A percentile compares a stretch with the other conserved stretches of the same genome.
Evolutionary conservation across 2,329 filamentous ascomycete genomes (phyloP).

Genomic region (Xenosphaeropsis pyriputrescens): DNA sequence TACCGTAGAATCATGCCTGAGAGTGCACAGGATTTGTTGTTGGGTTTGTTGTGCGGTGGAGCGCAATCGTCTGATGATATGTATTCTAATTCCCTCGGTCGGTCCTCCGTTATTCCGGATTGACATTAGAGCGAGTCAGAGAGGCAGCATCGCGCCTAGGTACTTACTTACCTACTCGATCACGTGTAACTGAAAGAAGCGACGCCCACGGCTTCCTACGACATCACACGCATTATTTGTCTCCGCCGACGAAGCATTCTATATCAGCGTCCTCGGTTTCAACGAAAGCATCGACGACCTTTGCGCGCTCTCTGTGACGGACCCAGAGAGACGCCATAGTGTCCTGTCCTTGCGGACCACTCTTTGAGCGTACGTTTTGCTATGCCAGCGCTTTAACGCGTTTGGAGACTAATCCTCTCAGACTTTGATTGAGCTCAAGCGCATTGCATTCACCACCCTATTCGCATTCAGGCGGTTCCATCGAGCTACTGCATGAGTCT

Average conservation of each 20-base stretch:
- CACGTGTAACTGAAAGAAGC: no score
- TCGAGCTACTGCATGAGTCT: conserved; percentile 8
- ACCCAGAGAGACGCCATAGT: conserved; percentile 16
- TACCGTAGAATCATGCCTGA: no score
- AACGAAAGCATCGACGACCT: conserved; percentile 14
- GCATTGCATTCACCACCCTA: conserved; percentile 10
- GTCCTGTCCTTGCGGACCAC: conserved; percentile 16
- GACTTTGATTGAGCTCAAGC: conserved; percentile 9
- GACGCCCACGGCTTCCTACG: no score
- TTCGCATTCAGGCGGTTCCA: conserved; percentile 5
- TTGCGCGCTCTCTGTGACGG: conserved; percentile 16
- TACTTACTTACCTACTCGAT: no score
- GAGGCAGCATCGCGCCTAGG: no score
- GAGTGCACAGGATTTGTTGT: no score
- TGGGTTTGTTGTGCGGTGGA: no score
- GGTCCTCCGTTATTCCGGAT: no score
- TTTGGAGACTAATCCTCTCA: conserved; percentile 14
- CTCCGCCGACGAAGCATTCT: conserved; percentile 6
- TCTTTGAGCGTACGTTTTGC: conserved; percentile 3
- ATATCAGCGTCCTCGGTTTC: conserved; percentile 6
- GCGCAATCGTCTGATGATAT: no score
- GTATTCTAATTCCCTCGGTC: no score
- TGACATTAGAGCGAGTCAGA: no score
- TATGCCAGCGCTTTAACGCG: conserved; percentile 10
- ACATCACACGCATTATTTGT: conserved; percentile 3